These are phyloP conservation scores for Sporothrix phasma DNA, from an alignment of 2,329 filamentous ascomycete species.

Conservation along the genomic window DNA sequence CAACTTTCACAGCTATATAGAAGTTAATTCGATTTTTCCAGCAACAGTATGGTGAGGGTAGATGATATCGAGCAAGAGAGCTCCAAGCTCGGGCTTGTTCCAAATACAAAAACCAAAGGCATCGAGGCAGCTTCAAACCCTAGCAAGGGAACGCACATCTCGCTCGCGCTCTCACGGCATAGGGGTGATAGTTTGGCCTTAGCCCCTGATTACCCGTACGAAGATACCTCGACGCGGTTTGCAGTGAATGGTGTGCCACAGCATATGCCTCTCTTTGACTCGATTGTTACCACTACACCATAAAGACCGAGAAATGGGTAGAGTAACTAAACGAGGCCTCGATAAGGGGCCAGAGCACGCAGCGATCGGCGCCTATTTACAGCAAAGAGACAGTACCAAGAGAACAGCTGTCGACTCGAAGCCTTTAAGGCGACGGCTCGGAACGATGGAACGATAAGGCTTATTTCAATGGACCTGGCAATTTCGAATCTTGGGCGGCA, in stretches of 20 bases:
- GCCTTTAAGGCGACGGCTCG: background rate
- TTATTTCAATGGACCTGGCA: background rate
- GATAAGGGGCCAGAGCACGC: no score
- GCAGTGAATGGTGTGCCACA: background rate
- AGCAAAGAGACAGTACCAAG: background rate
- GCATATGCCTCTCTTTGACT: background rate
- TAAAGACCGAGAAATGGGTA: background rate
- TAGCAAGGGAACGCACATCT: background rate
- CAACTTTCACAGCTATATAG: no score
- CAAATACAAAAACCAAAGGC: slow-evolving; percentile 1
- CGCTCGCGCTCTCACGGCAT: background rate
- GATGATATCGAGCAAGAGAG: background rate
- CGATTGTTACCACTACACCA: background rate
- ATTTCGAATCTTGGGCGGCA: background rate
- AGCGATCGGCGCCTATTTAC: no score
- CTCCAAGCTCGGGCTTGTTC: background rate
- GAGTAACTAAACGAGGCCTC: background rate
- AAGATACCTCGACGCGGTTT: background rate
- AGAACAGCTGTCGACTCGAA: background rate
- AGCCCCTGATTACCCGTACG: no score
- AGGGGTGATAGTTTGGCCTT: background rate
- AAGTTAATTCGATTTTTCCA: no score
- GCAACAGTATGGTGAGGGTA: background rate
- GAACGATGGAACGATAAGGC: background rate
- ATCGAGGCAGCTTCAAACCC: background rate